A percentile compares a stretch with the other conserved stretches of the same genome.
Conservation (phyloP, 331 rosid species). For the Cydonia oblonga region DNA sequence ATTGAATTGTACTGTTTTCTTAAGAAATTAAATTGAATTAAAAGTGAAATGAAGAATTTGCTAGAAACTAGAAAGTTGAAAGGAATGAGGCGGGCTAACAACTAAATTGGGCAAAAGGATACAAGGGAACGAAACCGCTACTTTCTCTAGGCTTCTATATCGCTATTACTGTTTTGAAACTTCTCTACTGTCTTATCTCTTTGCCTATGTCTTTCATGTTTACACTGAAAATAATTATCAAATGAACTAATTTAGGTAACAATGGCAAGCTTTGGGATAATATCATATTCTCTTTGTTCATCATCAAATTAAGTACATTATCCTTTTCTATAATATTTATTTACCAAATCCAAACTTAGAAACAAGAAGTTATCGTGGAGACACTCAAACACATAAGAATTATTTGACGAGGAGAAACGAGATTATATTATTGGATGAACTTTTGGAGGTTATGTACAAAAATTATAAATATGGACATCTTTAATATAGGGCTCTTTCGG, state of each 20-base stretch:
- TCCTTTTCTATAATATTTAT: background rate
- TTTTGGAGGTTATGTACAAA: too few species aligned
- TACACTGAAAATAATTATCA: background rate
- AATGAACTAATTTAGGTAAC: background rate
- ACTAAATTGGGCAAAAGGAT: background rate
- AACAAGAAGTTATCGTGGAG: too few species aligned
- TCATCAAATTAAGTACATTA: background rate
- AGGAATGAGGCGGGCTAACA: background rate
- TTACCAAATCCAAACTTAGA: background rate
- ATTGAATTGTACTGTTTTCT: too few species aligned
- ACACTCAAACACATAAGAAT: too few species aligned
- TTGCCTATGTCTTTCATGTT: background rate
- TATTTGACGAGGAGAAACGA: too few species aligned
- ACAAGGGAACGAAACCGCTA: constrained; percentile 2
- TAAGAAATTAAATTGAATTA: too few species aligned
- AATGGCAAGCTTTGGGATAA: background rate
- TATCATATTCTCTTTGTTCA: background rate
- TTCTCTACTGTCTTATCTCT: background rate
- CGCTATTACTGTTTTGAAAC: background rate
- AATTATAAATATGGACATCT: too few species aligned
- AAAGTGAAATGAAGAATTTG: background rate
- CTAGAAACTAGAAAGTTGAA: background rate
- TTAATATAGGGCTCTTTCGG: too few species aligned
- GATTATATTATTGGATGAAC: too few species aligned
- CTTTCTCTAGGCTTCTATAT: background rate